These are phyloP conservation scores for Phalaenopsis aphrodite DNA, from an alignment of 106 monocot genomes.

Conservation along the genomic window DNA sequence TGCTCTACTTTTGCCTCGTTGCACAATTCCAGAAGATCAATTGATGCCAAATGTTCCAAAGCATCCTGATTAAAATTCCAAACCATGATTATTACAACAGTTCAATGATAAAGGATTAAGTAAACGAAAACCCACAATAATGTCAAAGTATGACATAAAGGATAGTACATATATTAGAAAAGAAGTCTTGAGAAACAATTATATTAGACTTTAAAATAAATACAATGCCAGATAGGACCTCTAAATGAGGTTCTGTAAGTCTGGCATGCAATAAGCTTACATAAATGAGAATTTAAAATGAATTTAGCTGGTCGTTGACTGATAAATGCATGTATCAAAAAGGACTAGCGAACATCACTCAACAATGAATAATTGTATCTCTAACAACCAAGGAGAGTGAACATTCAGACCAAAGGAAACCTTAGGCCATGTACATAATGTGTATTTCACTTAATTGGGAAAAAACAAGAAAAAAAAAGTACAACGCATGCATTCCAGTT, in stretches of 20 bases:
- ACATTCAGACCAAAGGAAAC: background rate
- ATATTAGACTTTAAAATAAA: background rate
- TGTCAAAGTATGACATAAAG: background rate
- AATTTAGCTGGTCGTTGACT: background rate
- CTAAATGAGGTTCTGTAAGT: background rate
- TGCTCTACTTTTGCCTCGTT: constrained; percentile 81
- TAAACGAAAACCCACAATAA: background rate
- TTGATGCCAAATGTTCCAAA: constrained; percentile 70
- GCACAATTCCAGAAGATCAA: constrained; percentile 66
- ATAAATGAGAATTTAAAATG: background rate
- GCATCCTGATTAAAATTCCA: constrained; percentile 16
- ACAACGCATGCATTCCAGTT: background rate
- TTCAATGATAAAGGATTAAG: background rate
- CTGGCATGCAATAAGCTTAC: background rate
- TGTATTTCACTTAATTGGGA: background rate
- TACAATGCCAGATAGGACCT: background rate
- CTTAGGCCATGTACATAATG: background rate
- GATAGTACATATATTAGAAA: background rate
- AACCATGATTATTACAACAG: background rate
- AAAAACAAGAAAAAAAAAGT: background rate
- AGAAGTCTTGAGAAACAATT: background rate
- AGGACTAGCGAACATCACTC: background rate
- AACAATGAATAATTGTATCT: background rate
- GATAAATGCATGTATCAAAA: background rate
- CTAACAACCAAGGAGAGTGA: background rate